These are phyloP conservation scores for Omphalotus olearius DNA, from an alignment of 1,284 basidiomycete species.

Conservation along the genomic window DNA sequence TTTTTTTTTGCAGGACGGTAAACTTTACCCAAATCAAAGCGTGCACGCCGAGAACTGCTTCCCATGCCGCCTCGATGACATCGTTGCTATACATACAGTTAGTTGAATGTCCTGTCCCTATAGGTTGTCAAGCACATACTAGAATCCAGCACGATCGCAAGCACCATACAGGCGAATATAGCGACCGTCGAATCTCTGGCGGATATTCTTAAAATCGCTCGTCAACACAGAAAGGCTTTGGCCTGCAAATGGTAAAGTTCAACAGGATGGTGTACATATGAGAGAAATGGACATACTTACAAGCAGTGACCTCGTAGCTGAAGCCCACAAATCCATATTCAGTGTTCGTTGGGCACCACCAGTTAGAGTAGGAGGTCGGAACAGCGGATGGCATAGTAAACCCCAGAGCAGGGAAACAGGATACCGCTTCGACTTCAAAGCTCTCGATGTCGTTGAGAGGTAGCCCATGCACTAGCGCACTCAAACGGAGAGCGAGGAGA, in stretches of 20 bases:
- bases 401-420: slow-evolving; percentile 53
- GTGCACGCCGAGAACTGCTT: slow-evolving; percentile 64
- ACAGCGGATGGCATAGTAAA: slow-evolving; percentile 52
- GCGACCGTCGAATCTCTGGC: slow-evolving; percentile 53
- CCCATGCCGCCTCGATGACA: slow-evolving; percentile 70
- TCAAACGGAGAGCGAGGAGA: neutral
- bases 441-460: neutral
- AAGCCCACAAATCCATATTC: slow-evolving; percentile 75
- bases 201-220: slow-evolving; percentile 61
- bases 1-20: neutral
- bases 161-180: slow-evolving; percentile 71
- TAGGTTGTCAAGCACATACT: slow-evolving; percentile 36
- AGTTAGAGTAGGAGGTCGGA: slow-evolving; percentile 44
- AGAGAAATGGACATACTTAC: slow-evolving; percentile 29
- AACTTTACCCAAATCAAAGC: slow-evolving; percentile 65
- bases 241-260: slow-evolving; percentile 27
- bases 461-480: neutral
- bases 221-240: slow-evolving; percentile 45
- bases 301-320: slow-evolving; percentile 63
- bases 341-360: slow-evolving; percentile 62
- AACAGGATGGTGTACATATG: neutral
- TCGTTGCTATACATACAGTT: slow-evolving; percentile 43
- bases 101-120: slow-evolving; percentile 4
- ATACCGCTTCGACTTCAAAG: neutral
- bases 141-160: slow-evolving; percentile 64